Percentiles rank a stretch among this genome's conserved stretches.
Evolutionary conservation across 129 eudicot species (phyloP).

Genomic region (Chrysanthemum makinoi): DNA sequence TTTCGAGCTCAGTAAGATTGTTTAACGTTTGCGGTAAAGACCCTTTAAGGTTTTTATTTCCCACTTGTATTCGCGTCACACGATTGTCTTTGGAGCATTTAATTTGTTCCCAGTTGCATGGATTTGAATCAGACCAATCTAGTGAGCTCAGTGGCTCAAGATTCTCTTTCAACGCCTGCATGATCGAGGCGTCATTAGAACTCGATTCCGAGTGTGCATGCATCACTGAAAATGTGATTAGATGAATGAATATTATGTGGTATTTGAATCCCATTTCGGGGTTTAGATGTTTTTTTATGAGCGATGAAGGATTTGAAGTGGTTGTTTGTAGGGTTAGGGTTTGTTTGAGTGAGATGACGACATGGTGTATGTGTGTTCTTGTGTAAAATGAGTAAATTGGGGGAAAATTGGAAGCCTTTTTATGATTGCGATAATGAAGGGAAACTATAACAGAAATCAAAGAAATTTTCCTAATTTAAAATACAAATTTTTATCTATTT

Average conservation of each 20-base stretch:
- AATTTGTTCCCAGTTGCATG: constrained; percentile 61
- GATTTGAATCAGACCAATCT: constrained; percentile 42
- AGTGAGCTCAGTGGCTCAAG: constrained; percentile 43
- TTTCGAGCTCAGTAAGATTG: constrained; percentile 32
- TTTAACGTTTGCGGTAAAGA: constrained; percentile 31
- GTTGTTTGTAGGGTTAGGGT: constrained; percentile 16
- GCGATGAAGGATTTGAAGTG: not conserved
- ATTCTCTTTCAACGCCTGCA: constrained; percentile 48
- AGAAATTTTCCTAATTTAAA: no score
- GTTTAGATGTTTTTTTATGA: constrained; percentile 15
- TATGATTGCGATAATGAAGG: constrained; percentile 15
- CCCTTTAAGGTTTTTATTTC: constrained; percentile 27
- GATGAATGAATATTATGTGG: not conserved
- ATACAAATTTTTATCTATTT: no score
- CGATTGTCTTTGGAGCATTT: constrained; percentile 28
- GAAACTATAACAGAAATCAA: no score
- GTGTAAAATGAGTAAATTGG: constrained; percentile 3
- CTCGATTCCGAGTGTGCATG: constrained; percentile 36
- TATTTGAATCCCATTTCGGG: constrained; percentile 19
- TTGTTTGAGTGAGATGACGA: constrained; percentile 20
- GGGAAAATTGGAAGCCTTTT: constrained; percentile 21
- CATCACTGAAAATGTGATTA: constrained; percentile 17
- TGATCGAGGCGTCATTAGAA: constrained; percentile 39
- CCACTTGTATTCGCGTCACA: constrained; percentile 30
- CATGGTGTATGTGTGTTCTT: constrained; percentile 5